These are phyloP conservation scores for Aspergillus asperescens DNA, from an alignment of 495 filamentous ascomycete species.

Conservation along the genomic window DNA sequence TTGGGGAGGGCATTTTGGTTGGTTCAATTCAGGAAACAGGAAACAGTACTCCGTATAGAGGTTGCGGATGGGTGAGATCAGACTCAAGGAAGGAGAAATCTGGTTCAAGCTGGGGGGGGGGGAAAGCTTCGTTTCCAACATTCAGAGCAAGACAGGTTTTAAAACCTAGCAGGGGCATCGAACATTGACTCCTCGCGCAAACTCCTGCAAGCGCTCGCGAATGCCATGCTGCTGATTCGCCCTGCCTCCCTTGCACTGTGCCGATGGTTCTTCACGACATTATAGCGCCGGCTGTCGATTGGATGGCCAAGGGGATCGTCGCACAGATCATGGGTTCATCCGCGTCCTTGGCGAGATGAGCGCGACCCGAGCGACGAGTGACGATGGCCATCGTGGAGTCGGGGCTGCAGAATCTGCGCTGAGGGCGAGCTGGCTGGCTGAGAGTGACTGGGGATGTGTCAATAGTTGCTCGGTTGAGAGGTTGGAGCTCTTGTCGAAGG, in stretches of 20 bases:
- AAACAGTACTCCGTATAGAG: no score
- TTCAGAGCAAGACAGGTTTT: no score
- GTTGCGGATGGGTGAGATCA: no score
- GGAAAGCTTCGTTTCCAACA: no score
- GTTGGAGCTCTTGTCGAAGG: not conserved
- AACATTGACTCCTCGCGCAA: no score
- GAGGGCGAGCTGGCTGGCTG: not conserved
- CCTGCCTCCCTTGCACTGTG: constrained; percentile 1
- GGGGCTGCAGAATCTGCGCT: not conserved
- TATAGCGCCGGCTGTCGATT: not conserved
- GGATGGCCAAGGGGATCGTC: constrained; percentile 14
- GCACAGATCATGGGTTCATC: constrained; percentile 28
- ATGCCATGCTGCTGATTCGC: constrained; percentile 7
- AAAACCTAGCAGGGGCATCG: no score
- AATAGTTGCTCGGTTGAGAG: not conserved
- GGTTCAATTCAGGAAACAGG: not conserved
- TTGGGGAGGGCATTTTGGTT: constrained; percentile 38
- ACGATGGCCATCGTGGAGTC: constrained; percentile 5
- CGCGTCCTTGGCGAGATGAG: constrained; percentile 1
- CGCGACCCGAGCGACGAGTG: not conserved
- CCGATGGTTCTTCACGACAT: not conserved
- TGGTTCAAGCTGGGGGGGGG: no score
- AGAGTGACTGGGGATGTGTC: not conserved
- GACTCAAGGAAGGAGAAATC: no score
- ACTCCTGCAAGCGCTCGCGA: no score